Evolutionary conservation across 2,329 filamentous ascomycete genomes (phyloP).

Genomic region (Diplocarpon rosae): DNA sequence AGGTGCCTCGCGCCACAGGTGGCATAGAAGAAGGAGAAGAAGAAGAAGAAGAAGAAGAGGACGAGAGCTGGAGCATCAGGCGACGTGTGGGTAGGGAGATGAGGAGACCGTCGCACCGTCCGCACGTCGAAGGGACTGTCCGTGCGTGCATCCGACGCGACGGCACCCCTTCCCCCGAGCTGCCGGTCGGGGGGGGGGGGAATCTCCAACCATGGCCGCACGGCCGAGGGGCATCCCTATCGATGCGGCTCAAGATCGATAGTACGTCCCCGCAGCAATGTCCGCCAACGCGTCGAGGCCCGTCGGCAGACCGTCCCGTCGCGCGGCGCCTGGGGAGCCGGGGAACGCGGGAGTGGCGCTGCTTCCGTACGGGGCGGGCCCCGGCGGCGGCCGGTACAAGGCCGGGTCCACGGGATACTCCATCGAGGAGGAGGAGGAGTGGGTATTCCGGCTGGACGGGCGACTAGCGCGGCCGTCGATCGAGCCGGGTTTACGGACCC

Average conservation of each 20-base stretch:
- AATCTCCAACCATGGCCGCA: no score
- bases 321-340: neutral
- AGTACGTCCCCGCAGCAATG: slow-evolving; percentile 8
- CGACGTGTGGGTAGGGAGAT: no score
- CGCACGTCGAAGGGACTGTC: no score
- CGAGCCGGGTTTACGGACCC: slow-evolving; percentile 24
- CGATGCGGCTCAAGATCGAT: neutral
- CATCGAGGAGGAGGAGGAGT: neutral
- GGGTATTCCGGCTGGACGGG: slow-evolving; percentile 26
- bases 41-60: neutral
- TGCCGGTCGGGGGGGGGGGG: no score
- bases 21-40: neutral
- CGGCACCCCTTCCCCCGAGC: neutral
- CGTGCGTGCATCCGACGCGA: no score
- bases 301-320: neutral
- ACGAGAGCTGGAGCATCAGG: neutral
- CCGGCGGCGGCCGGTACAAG: slow-evolving; percentile 5
- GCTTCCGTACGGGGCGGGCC: neutral
- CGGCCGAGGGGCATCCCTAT: no score
- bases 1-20: neutral
- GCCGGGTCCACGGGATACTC: slow-evolving; percentile 13
- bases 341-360: neutral
- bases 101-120: no score
- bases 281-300: slow-evolving; percentile 10
- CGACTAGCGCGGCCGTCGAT: slow-evolving; percentile 23